phyloP scores from a whole-genome alignment of 352 stramenopile species.

The Globisporangium sylvaticum region DNA sequence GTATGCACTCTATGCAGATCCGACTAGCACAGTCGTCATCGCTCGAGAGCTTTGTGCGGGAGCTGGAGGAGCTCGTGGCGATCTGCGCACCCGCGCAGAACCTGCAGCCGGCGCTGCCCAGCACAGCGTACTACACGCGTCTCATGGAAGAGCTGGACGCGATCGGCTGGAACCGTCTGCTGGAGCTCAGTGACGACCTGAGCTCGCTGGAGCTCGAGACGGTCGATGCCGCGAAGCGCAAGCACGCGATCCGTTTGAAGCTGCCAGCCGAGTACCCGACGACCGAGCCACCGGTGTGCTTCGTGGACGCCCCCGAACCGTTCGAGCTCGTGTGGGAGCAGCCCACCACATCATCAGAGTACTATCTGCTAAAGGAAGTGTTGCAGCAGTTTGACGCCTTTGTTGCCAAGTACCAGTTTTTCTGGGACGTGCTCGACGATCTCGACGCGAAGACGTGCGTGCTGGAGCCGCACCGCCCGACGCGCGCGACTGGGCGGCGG shows the following conservation, averaged over 20 bases:
- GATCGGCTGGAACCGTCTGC: slow-evolving; percentile 56
- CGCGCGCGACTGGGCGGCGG: slow-evolving; percentile 53
- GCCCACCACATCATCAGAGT: background rate
- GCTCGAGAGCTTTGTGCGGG: slow-evolving; percentile 40
- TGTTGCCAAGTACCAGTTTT: slow-evolving; percentile 48
- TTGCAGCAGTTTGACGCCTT: background rate
- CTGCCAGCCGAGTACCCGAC: slow-evolving; percentile 40
- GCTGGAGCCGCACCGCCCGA: slow-evolving; percentile 66
- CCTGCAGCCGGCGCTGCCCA: slow-evolving; percentile 24
- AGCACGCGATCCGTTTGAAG: slow-evolving; percentile 39
- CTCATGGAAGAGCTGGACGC: slow-evolving; percentile 58
- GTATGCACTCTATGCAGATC: slow-evolving; percentile 15
- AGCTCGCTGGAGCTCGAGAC: slow-evolving; percentile 47
- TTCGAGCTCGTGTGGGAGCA: slow-evolving; percentile 27
- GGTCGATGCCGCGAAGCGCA: slow-evolving; percentile 32
- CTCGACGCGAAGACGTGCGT: slow-evolving; percentile 71
- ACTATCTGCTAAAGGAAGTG: slow-evolving; percentile 19
- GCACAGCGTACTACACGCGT: slow-evolving; percentile 50
- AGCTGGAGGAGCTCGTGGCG: slow-evolving; percentile 59
- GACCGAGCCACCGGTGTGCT: slow-evolving; percentile 24
- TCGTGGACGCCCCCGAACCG: slow-evolving; percentile 51
- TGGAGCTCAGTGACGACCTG: slow-evolving; percentile 58
- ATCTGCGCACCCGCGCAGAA: slow-evolving; percentile 28
- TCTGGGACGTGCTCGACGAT: slow-evolving; percentile 79
- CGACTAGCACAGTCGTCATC: slow-evolving; percentile 53